Evolutionary conservation across 345 rosid genomes (phyloP), one percentile per base, ranked within the genome.

Genomic region (Leavenworthia alabamica): DNA sequence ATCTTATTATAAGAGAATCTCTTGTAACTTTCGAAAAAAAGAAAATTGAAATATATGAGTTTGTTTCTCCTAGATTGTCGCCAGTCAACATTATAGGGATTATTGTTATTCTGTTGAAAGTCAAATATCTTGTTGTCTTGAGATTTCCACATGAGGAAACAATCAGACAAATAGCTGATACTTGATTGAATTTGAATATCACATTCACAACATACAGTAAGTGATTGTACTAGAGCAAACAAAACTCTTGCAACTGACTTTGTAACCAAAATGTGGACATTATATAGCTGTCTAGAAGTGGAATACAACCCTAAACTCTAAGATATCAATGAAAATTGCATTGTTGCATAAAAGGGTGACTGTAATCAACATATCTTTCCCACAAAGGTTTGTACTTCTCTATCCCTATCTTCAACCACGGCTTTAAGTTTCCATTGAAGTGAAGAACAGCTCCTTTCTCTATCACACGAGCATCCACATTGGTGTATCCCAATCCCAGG

Each of bases 391-490:
- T 92, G 85, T 80, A 89, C 72, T 85, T 89, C 71, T 92, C 98
- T 73, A 89, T 75, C 56, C 96, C 98, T 40, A 92, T 86, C 79
- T 92, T 92, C 90, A 92, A 56, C 98, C 98, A 92, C 3, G 98
- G 98, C 70, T 92, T 92, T 17, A 87, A 79, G 75, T 92, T 89
- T 27, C 97, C 98, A 22, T 88, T 92, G 78, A 81, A 92, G 80
- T 88, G 96, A 60, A 92, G 82, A 55, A 89, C 98, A n/a, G 96
- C 98, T 7, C 96, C 98, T 53, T 75, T 85, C 67, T 89, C 89
- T 56, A 92, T 86, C 82, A 83, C 36, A 44, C 81, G 87, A 42
- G 81, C 71, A 64, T 89, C 95, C 8, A 92, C 90, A 53, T 78
- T 85, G 15, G 95, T 81, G 71, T 91, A 91, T 37, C 98, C 98